Base-by-base conservation (phyloP, 1,284 basidiomycete species). In the Boletus sp. region DNA sequence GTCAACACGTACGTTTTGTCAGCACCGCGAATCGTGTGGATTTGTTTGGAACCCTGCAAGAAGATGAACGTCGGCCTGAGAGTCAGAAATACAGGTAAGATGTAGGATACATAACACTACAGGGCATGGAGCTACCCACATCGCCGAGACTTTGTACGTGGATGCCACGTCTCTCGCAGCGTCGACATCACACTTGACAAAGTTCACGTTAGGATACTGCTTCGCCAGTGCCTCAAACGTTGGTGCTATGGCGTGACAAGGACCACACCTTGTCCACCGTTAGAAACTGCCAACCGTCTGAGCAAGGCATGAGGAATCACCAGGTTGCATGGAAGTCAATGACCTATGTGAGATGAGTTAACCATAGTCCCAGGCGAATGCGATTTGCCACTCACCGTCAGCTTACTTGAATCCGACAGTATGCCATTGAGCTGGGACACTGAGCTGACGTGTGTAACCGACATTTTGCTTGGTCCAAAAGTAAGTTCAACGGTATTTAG, bases 311-410 rank as follows among this genome's bases (percentile, higher is more conserved):
- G 42, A 49, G 13, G 25, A 56, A 69, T 55, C 55, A 85, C 87
- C 87, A 89, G 54, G 80, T 76, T 48, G 87, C 87, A 65, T 89
- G 84, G 58, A 91, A 90, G 67, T 90, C 88, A 53, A 91, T 88
- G 46, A 90, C 82, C 87, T 88, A 25, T 35, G 36, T 25, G 16
- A 14, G 10, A 17, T 19, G 32, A 30, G 41, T 46, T n/a, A 32
- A 37, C 27, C 17, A 4, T 1, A 2, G 19, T 29, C 17, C 17
- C 32, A 2, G 26, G 16, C 17, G 10, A 46, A 37, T 3, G 20
- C 1, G 32, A 26, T 12, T 4, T 14, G 13, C 5, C 5, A 46
- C 66, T 65, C 62, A 88, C 87, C 25, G 85, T 77, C 22, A 89
- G 65, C 62, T 87, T 88, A 49, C 78, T 75, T 1, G 79, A 77